Conservation (phyloP, 495 filamentous ascomycete species). For the Thozetella sp. region DNA sequence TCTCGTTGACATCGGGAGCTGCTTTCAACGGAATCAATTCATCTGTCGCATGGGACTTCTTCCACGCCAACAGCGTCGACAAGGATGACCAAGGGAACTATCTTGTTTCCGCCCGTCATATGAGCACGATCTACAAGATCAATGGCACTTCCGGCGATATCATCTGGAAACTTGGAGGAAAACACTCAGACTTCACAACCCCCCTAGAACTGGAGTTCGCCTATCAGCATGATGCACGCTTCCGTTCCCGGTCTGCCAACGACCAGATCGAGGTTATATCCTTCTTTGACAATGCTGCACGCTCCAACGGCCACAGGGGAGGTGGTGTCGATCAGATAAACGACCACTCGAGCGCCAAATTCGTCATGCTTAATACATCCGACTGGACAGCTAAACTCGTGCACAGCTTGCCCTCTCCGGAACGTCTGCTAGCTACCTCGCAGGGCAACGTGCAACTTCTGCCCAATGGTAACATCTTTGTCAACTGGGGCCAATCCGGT, state of each 20-base stretch:
- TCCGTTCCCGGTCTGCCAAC: conserved; percentile 41
- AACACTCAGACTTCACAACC: conserved; percentile 41
- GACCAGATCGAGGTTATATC: conserved; percentile 48
- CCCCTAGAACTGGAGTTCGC: conserved; percentile 55
- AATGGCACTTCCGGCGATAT: conserved; percentile 54
- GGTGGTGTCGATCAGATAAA: conserved; percentile 5
- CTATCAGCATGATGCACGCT: conserved; percentile 62
- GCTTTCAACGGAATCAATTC: too few species aligned
- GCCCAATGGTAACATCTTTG: conserved; percentile 50
- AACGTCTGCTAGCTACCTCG: conserved; percentile 50
- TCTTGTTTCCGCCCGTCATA: too few species aligned
- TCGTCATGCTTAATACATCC: conserved; percentile 52
- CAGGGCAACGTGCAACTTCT: conserved; percentile 63
- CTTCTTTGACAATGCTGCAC: conserved; percentile 57
- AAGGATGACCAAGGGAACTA: too few species aligned
- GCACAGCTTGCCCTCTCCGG: conserved; percentile 29
- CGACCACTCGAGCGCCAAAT: conserved; percentile 47
- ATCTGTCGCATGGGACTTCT: too few species aligned
- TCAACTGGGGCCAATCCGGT: conserved; percentile 59
- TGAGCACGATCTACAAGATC: conserved; percentile 55
- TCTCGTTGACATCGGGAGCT: too few species aligned
- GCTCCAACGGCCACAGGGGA: conserved; percentile 33
- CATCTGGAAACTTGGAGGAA: conserved; percentile 56
- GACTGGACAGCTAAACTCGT: conserved; percentile 41
- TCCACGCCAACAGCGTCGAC: too few species aligned